Conservation (phyloP, 495 filamentous ascomycete species). For the Pyrenopolyporus hunteri region DNA sequence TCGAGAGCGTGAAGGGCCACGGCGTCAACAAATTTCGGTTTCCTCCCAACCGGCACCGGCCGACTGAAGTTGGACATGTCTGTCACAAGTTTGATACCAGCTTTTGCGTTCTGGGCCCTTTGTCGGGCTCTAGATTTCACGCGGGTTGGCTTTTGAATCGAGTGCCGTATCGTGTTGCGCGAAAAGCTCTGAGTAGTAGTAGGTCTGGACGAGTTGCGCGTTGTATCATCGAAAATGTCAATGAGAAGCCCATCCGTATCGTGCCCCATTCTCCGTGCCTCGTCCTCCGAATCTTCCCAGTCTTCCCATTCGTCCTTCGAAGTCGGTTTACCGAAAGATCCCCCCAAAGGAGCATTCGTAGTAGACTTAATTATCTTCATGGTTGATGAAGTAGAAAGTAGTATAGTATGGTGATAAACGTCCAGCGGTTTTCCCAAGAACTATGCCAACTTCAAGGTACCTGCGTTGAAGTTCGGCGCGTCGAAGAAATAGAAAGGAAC, state of each 20-base stretch:
- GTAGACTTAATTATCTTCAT: constrained; percentile 30
- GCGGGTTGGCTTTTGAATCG: constrained; percentile 38
- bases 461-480: constrained; percentile 32
- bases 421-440: not conserved
- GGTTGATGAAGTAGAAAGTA: constrained; percentile 4
- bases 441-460: constrained; percentile 36
- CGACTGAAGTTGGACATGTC: constrained; percentile 53
- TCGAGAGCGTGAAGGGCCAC: constrained; percentile 58
- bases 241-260: constrained; percentile 41
- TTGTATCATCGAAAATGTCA: constrained; percentile 23
- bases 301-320: constrained; percentile 45
- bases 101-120: constrained; percentile 61
- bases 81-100: constrained; percentile 71
- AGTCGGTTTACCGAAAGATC: constrained; percentile 2
- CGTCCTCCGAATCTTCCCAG: constrained; percentile 57
- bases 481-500: constrained; percentile 5
- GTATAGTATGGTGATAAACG: not conserved
- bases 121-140: constrained; percentile 56
- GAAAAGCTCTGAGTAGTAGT: constrained; percentile 21
- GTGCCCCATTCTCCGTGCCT: constrained; percentile 37
- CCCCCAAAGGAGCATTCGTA: constrained; percentile 23
- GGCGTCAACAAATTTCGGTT: constrained; percentile 54
- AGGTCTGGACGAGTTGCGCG: constrained; percentile 16
- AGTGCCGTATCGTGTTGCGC: constrained; percentile 33
- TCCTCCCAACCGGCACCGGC: constrained; percentile 5